Percentiles rank a stretch among this genome's conserved stretches.
Conservation (phyloP, 2,329 filamentous ascomycete species). For the Lizonia empirigonia region DNA sequence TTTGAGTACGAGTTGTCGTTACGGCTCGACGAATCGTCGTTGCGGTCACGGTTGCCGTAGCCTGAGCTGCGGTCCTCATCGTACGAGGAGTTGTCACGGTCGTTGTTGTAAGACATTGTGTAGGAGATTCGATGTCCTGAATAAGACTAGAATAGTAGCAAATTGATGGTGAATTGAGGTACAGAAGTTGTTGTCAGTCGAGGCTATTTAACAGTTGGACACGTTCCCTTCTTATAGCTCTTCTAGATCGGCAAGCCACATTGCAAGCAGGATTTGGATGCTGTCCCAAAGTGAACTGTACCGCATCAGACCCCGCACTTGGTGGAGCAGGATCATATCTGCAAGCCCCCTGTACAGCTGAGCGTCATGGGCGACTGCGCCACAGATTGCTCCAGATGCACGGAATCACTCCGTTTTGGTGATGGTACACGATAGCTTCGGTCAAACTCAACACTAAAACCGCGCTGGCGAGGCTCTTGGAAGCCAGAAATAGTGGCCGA, state of each 20-base stretch:
- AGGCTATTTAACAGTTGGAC: neutral
- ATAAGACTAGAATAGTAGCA: neutral
- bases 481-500: no score
- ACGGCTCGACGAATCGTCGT: conserved; percentile 23
- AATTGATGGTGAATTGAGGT: neutral
- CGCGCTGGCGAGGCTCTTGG: neutral
- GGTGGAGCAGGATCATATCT: conserved; percentile 13
- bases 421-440: conserved; percentile 8
- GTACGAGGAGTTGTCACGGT: conserved; percentile 22
- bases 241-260: neutral
- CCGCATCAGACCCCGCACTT: conserved; percentile 17
- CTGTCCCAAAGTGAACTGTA: neutral
- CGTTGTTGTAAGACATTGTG: conserved; percentile 38
- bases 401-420: neutral
- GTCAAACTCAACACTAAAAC: conserved; percentile 9
- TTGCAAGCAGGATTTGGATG: neutral
- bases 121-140: neutral
- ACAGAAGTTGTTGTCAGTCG: neutral
- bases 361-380: conserved; percentile 13
- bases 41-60: conserved; percentile 19
- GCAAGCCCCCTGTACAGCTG: conserved; percentile 12
- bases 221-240: conserved; percentile 6
- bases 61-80: conserved; percentile 25
- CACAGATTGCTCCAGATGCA: conserved; percentile 16
- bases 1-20: conserved; percentile 19